Base-by-base conservation (phyloP, 2,329 filamentous ascomycete genomes). In the Penicillium sp. region DNA sequence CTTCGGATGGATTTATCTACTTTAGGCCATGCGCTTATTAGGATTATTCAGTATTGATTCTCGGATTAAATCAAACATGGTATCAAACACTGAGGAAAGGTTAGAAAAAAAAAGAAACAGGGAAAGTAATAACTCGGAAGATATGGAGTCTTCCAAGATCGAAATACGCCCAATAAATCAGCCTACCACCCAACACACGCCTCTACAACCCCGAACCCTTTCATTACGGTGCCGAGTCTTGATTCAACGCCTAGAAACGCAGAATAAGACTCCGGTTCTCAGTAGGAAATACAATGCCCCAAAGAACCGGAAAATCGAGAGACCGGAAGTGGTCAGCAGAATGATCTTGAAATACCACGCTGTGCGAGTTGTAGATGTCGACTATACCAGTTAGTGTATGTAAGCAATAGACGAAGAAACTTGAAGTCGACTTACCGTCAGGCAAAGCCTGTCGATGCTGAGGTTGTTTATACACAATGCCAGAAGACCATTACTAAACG, bases 401-500 rank as follows among this genome's bases (percentile, higher is more conserved):
- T 15, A 10, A 10, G n/a, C 5, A 18, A 25, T 6, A 6, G 15
- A 32, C 3, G 10, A 34, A 38, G 10, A 8, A 54, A 35, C 2
- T 25, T 6, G 21, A 23, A 10, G 35, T 32, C 15, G 12, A 57
- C 60, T 10, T 54, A 62, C 62, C 18, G 58, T 54, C 9, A 65
- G 46, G 15, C 62, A 65, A 10, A 65, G 57, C 38, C 57, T 38
- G 27, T 55, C 46, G 6, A 63, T 52, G 10, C 61, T 57, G 18
- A 93, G 86, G 70, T 89, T 94, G 32, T 91, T 96, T 65, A 97
- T 93, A 61, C 86, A 81, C 55, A 97, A 85, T 46, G 90, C 87
- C 54, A 97, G 80, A 38, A 91, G 74, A 52, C 87, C 89, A 77
- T 97, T 97, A 59, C 89, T 91, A 75, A 97, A 96, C 61, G 97